Base-by-base conservation (phyloP, 805 yeast genomes). In the Geotrichum ghanense region DNA sequence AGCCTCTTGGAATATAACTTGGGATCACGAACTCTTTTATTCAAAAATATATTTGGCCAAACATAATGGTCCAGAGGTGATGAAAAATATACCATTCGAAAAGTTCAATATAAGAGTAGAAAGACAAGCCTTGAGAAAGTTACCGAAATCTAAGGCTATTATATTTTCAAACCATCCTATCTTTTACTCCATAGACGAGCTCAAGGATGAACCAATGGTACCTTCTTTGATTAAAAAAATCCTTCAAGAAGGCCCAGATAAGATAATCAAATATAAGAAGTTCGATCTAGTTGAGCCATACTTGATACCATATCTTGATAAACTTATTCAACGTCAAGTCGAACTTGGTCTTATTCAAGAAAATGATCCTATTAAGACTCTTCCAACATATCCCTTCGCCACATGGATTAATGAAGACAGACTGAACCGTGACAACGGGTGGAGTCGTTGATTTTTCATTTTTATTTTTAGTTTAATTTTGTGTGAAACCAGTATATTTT, bases 101-200 rank as follows among this genome's bases (percentile, higher is more conserved):
- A 72, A 79, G 50, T 80, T 79, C 61, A 75, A 76, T 50, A 81
- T 81, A 10, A 70, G 88, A 54, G 83, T 81, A 6, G 87, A 82
- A 61, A 71, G 87, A 54, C 89, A 81, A 60, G 78, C 88, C 1
- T 65, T 81, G 48, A 68, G 87, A 58, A 69, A 81, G 56, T 68
- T 81, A 46, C 88, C 89, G 34, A 77, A 70, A 57, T 64, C 82
- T 0, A 56, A 68, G 42, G 86, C 87, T 2, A 76, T 81, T 50
- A 76, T 81, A 43, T 81, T 81, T 67, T 78, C 87, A 23, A 81
- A 81, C 58, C 89, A 81, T 58, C 89, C 88, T 3, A 69, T 80
- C 16, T 81, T 76, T 59, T 81, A 81, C 63, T 70, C 78, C 4
- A 70, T 81, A 49, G 87, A 80, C 14, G 88, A 81, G 56, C 79